Conservation (phyloP, 176 grass and related monocot genomes). For the Aegilops bicornis region DNA sequence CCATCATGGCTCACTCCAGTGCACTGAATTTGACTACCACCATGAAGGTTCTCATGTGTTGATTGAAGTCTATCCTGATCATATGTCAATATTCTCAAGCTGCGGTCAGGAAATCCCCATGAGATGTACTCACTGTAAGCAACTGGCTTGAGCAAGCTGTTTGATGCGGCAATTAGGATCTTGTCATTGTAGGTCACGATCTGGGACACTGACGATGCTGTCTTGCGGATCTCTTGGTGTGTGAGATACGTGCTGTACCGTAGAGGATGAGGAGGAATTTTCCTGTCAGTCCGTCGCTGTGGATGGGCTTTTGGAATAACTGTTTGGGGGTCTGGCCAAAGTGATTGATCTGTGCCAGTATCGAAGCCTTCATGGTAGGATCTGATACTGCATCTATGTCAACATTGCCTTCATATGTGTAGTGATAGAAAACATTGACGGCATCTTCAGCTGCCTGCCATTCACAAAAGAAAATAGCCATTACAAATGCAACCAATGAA, state of each 20-base stretch:
- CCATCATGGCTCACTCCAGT: slow-evolving; percentile 94
- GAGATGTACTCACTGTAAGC: slow-evolving; percentile 84
- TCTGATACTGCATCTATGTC: slow-evolving; percentile 96
- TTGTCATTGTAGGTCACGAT: slow-evolving; percentile 94
- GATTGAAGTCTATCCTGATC: slow-evolving; percentile 94
- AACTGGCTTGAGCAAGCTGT: slow-evolving; percentile 85
- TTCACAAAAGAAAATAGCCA: slow-evolving; percentile 35
- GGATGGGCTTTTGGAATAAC: slow-evolving; percentile 82
- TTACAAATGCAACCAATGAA: slow-evolving; percentile 26
- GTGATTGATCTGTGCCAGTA: slow-evolving; percentile 99
- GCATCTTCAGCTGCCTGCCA: slow-evolving; percentile 95
- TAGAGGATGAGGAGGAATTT: slow-evolving; percentile 83
- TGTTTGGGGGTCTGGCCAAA: slow-evolving; percentile 99
- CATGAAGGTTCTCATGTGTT: slow-evolving; percentile 96
- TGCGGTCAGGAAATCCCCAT: slow-evolving; percentile 96
- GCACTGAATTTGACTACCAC: slow-evolving; percentile 91
- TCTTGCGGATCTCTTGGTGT: slow-evolving; percentile 81
- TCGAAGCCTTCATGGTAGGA: slow-evolving; percentile 99
- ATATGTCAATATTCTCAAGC: slow-evolving; percentile 88
- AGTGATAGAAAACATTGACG: slow-evolving; percentile 99
- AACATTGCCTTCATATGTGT: slow-evolving; percentile 98
- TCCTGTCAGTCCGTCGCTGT: slow-evolving; percentile 84
- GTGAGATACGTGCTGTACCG: slow-evolving; percentile 67
- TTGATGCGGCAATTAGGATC: slow-evolving; percentile 61
- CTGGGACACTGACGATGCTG: slow-evolving; percentile 75